Evolutionary conservation across 73 alveolate genomes (phyloP).

Genomic region (Uronychia binucleata): DNA sequence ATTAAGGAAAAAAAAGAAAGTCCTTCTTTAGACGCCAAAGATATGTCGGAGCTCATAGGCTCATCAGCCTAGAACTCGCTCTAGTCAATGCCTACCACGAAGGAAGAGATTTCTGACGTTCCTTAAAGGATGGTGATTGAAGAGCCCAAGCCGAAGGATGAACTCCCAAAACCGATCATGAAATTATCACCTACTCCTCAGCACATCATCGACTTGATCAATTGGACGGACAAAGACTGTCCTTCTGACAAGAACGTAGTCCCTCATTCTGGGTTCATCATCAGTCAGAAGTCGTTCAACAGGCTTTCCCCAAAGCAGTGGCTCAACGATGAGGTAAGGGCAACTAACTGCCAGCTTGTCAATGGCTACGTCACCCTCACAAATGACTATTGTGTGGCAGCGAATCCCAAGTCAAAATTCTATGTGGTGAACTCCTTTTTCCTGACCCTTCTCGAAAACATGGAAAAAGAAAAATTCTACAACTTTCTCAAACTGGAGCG

Average conservation of each 20-base stretch:
- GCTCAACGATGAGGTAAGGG: not conserved
- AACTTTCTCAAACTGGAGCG: not conserved
- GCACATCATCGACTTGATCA: not conserved
- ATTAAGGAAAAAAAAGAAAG: too few relatives aligned
- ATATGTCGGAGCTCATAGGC: too few relatives aligned
- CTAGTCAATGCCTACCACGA: too few relatives aligned
- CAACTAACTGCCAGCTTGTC: not conserved
- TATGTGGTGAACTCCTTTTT: not conserved
- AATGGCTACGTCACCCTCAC: not conserved
- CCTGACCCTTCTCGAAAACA: not conserved
- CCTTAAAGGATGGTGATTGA: too few relatives aligned
- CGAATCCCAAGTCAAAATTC: not conserved
- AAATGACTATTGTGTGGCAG: not conserved
- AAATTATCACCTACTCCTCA: too few relatives aligned
- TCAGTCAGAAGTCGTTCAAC: not conserved
- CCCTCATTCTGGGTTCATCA: not conserved
- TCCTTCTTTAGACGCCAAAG: too few relatives aligned
- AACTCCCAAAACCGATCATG: too few relatives aligned
- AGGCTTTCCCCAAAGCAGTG: not conserved
- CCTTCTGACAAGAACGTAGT: not conserved
- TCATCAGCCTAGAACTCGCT: too few relatives aligned
- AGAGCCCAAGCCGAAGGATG: too few relatives aligned
- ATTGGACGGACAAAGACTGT: not conserved
- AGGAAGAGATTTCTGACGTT: too few relatives aligned
- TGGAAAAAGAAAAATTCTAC: not conserved